A percentile compares a stretch with the other conserved stretches of the same genome.
These are phyloP conservation scores for Teratosphaeria zuluensis DNA, from an alignment of 2,329 filamentous ascomycete genomes.

Conservation along the genomic window DNA sequence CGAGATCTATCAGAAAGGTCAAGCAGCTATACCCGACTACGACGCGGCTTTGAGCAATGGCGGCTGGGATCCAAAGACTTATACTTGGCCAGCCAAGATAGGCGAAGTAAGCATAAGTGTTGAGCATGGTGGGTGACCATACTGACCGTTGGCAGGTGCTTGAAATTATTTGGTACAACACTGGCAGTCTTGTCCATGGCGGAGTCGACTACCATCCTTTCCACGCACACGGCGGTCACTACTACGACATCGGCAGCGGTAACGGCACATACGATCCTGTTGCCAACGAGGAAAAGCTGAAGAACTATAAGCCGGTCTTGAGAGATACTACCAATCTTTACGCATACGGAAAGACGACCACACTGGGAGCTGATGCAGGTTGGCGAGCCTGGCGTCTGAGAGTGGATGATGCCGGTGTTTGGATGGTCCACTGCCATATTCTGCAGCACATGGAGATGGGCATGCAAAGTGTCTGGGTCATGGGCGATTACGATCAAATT, in stretches of 20 bases:
- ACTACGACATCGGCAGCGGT: slow-evolving; percentile 45
- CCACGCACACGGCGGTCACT: slow-evolving; percentile 47
- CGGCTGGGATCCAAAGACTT: slow-evolving; percentile 45
- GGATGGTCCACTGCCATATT: slow-evolving; percentile 55
- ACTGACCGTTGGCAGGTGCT: slow-evolving; percentile 24
- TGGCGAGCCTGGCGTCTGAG: slow-evolving; percentile 55
- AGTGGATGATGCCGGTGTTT: slow-evolving; percentile 44
- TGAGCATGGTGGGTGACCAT: background rate
- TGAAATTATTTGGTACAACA: slow-evolving; percentile 29
- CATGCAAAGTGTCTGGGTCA: slow-evolving; percentile 39
- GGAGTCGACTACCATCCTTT: slow-evolving; percentile 42
- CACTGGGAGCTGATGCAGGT: slow-evolving; percentile 35
- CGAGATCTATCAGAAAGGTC: slow-evolving; percentile 42
- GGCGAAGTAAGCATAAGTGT: slow-evolving; percentile 34
- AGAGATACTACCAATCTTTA: slow-evolving; percentile 48
- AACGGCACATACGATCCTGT: slow-evolving; percentile 44
- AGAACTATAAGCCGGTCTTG: slow-evolving; percentile 29
- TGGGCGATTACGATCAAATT: slow-evolving; percentile 36
- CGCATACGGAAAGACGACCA: slow-evolving; percentile 38
- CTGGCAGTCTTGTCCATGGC: slow-evolving; percentile 22
- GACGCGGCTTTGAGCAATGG: slow-evolving; percentile 39
- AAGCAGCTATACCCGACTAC: slow-evolving; percentile 42
- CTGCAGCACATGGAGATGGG: slow-evolving; percentile 51
- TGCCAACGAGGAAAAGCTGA: slow-evolving; percentile 38
- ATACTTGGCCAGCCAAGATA: slow-evolving; percentile 43